These are phyloP conservation scores for Plantago lanceolata DNA, from an alignment of 305 asterid species.

Conservation along the genomic window DNA sequence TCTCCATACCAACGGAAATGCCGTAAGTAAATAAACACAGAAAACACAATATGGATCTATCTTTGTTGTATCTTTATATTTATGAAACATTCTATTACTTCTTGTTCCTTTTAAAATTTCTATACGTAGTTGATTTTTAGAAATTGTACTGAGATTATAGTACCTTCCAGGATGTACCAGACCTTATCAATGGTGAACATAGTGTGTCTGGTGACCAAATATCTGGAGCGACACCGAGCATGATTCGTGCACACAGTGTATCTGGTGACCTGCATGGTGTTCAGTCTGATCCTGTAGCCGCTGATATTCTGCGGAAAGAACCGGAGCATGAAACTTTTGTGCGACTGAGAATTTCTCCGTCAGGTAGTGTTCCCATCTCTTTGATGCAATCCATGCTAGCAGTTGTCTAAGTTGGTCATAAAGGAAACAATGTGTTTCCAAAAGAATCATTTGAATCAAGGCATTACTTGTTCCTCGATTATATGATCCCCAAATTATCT, in stretches of 20 bases:
- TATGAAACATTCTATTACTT: slow-evolving; percentile 4
- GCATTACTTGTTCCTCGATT: slow-evolving; percentile 4
- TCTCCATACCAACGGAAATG: slow-evolving; percentile 67
- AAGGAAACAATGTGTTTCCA: slow-evolving; percentile 9
- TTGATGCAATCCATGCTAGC: slow-evolving; percentile 16
- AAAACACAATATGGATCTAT: background rate
- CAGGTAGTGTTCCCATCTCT: slow-evolving; percentile 47
- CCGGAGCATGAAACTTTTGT: slow-evolving; percentile 98
- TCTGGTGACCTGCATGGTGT: slow-evolving; percentile 96
- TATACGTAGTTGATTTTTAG: slow-evolving; percentile 10
- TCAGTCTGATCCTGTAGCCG: slow-evolving; percentile 97
- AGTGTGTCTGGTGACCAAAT: slow-evolving; percentile 56
- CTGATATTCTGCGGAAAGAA: slow-evolving; percentile 91
- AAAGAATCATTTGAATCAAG: slow-evolving; percentile 18
- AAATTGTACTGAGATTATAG: slow-evolving; percentile 2
- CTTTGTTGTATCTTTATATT: background rate
- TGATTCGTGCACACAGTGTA: slow-evolving; percentile 90
- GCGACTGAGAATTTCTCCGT: slow-evolving; percentile 76
- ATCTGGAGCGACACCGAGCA: slow-evolving; percentile 60
- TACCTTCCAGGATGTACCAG: slow-evolving; percentile 56
- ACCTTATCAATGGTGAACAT: slow-evolving; percentile 25
- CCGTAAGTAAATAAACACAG: slow-evolving; percentile 37
- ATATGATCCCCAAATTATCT: slow-evolving; percentile 6
- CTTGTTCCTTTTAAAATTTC: background rate
- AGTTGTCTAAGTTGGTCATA: slow-evolving; percentile 11